Evolutionary conservation across 495 filamentous ascomycete genomes (phyloP), one percentile per base, ranked within the genome.

Genomic region (Sphaerosporella brunnea): DNA sequence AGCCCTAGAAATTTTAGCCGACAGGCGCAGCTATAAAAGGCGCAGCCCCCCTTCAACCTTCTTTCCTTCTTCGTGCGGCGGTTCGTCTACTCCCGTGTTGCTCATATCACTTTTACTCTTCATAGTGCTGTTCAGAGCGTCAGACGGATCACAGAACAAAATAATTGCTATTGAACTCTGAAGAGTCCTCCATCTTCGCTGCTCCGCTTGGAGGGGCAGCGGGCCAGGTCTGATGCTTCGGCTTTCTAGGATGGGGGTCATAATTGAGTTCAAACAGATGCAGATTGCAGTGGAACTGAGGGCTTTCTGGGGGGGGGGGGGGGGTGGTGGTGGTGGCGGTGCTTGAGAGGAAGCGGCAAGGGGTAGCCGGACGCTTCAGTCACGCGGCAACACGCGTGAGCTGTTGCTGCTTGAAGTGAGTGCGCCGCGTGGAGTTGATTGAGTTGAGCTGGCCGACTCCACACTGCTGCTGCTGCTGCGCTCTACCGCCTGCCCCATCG

Each of bases 21-120:
- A 24, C 42, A n/a, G n/a, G 40, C 40, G 53, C 35, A 23, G 36
- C 53, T 37, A 55, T 47, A 55, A 56, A 58, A 56, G 24, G 45
- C 53, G 36, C 41, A 23, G 20, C 15, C 13, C 2, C 49, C 43
- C 49, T 45, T 36, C 24, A 47, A 37, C 45, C 49, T 48, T 42
- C 23, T 47, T 46, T 42, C 23, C 28, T 55, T 28, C 52, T 50
- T 53, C 45, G 56, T 60, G 57, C 57, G 57, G 57, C 57, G 56
- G 50, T 53, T 53, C 30, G 57, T 43, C 56, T 55, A 60, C 53
- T 25, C 40, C 57, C 57, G 57, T 60, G 57, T 60, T 60, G 57
- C 57, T 53, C 52, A 50, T 60, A 47, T 56, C 49, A 48, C 46
- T 47, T 36, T 50, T 42, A 37, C 40, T 58, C 57, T 48, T 40